Evolutionary conservation across 1,139 yeast species (phyloP), one percentile per base, ranked within the genome.

Genomic region (Debaryomyces fabryi): DNA sequence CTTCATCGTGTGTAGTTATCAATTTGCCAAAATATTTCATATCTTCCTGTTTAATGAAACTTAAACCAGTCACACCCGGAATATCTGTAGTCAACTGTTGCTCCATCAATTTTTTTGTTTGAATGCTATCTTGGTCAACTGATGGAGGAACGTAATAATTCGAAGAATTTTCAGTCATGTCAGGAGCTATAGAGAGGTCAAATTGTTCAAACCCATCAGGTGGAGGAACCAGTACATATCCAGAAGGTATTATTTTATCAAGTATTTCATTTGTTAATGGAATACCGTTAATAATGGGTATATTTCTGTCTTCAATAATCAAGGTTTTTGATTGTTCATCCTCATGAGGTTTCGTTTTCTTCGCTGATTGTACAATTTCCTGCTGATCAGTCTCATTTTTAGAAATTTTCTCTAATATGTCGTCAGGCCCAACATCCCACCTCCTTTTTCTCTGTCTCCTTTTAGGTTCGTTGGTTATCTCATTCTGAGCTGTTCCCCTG

Each of bases 1-100:
- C 66, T 0, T 65, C 54, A 5, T 62, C 55, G 15, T 67, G 64
- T 2, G 72, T 62, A 12, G 72, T 70, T 6, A 85, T 67, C 15
- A 88, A 74, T 51, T 81, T 79, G 0, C 88, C 86, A 64, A 92
- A 91, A 59, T 86, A 81, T 59, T 83, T 82, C 65, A 79, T 72
- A 62, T 92, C 97, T 46, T 85, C 83, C 37, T 82, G 84, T 55
- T 83, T 87, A 65, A 89, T 85, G 60, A 74, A 83, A 57, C 83
- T 84, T 10, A 90, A 63, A 1, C 74, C 76, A 4, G 56, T 54
- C 1, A 84, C 78, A 0, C 86, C 92, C 0, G 91, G 86, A 3
- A 86, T 72, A 34, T 84, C 86, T 0, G 81, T 66, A 2, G 85
- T 77, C 3, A 82, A 56, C 32, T 65, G 57, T 38, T 57, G 46